Percentiles rank a stretch among this genome's conserved stretches.
Conservation (phyloP, 305 asterid species). For the Ilex paraguariensis region DNA sequence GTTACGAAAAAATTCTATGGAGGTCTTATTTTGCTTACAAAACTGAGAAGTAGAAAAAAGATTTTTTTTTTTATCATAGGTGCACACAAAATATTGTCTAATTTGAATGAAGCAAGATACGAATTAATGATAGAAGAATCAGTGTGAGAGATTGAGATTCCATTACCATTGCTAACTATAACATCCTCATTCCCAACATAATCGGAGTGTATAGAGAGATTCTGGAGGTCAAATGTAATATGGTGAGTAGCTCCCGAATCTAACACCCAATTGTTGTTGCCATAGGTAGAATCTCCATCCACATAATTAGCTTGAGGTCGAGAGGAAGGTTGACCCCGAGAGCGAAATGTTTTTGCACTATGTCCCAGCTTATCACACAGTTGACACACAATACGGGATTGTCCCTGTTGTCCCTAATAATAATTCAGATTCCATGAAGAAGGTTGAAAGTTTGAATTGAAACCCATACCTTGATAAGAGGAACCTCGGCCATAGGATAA, state of each 20-base stretch:
- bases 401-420: too few species aligned
- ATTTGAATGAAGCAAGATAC: background rate
- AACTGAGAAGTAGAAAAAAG: background rate
- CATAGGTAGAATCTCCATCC: background rate
- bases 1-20: constrained; percentile 5
- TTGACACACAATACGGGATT: background rate
- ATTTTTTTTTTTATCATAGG: background rate
- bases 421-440: too few species aligned
- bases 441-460: background rate
- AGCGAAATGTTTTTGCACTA: background rate
- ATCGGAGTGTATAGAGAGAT: background rate
- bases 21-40: background rate
- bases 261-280: background rate
- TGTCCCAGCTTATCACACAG: background rate
- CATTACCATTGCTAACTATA: background rate
- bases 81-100: constrained; percentile 3
- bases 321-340: background rate
- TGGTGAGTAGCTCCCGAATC: background rate
- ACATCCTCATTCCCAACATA: background rate
- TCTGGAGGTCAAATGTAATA: background rate
- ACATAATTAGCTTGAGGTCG: background rate
- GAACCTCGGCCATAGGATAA: background rate
- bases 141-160: constrained; percentile 1
- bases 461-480: background rate
- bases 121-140: background rate